Evolutionary conservation across 306 rosid genomes (phyloP).

Genomic region (Vigna unguiculata): DNA sequence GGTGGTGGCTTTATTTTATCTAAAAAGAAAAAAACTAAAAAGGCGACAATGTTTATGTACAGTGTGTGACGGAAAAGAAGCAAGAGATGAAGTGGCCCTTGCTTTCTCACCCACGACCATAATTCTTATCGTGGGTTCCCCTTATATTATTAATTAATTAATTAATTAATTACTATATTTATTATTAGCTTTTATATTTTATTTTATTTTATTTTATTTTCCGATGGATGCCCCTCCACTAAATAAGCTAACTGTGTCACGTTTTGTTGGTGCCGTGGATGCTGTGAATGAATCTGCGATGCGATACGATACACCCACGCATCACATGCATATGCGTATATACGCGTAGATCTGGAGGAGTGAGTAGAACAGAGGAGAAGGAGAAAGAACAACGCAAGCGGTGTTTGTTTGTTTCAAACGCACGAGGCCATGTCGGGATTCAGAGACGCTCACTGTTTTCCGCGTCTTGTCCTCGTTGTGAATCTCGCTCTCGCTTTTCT

Average conservation of each 20-base stretch:
- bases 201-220: slow-evolving; percentile 27
- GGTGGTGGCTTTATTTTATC: neutral
- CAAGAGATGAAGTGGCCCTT: slow-evolving; percentile 33
- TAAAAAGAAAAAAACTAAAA: neutral
- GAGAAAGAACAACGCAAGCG: neutral
- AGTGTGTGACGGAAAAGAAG: neutral
- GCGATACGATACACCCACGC: neutral
- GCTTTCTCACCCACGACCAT: slow-evolving; percentile 42
- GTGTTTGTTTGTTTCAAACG: neutral
- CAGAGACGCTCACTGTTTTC: slow-evolving; percentile 67
- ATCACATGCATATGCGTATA: slow-evolving; percentile 9
- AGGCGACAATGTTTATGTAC: neutral
- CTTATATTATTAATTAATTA: neutral
- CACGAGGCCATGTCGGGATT: slow-evolving; percentile 56
- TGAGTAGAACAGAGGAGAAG: slow-evolving; percentile 12
- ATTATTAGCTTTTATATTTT: neutral
- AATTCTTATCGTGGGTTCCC: neutral
- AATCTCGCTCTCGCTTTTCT: slow-evolving; percentile 73
- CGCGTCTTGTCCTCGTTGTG: slow-evolving; percentile 59
- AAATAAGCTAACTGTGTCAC: slow-evolving; percentile 16
- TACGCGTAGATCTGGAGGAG: slow-evolving; percentile 24
- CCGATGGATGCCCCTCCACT: slow-evolving; percentile 40
- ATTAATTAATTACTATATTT: neutral
- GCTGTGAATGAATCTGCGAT: slow-evolving; percentile 13
- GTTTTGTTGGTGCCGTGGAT: neutral